Conservation (phyloP, 495 filamentous ascomycete species). For the Penicillium steckii region DNA sequence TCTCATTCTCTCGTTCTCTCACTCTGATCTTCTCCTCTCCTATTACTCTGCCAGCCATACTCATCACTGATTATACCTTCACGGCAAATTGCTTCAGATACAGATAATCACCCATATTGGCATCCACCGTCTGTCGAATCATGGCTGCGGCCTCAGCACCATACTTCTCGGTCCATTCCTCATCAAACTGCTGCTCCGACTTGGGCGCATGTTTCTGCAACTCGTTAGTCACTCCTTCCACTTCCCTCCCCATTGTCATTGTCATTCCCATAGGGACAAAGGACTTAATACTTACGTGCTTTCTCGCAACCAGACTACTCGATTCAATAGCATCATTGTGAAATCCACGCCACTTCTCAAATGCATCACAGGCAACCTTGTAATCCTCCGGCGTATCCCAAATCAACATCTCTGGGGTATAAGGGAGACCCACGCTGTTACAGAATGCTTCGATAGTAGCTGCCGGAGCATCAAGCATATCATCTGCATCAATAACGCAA, state of each 20-base stretch:
- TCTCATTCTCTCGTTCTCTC: not conserved
- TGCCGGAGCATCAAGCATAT: slow-evolving; percentile 79
- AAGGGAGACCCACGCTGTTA: slow-evolving; percentile 71
- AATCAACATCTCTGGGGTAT: slow-evolving; percentile 66
- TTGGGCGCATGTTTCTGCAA: slow-evolving; percentile 55
- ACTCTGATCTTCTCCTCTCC: slow-evolving; percentile 8
- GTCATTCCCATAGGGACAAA: not conserved
- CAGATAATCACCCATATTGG: slow-evolving; percentile 81
- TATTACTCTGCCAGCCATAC: slow-evolving; percentile 1
- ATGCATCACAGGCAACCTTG: slow-evolving; percentile 59
- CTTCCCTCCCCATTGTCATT: not conserved
- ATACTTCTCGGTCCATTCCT: slow-evolving; percentile 79
- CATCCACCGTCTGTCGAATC: slow-evolving; percentile 74
- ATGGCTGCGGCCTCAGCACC: slow-evolving; percentile 72
- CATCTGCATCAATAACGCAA: slow-evolving; percentile 93
- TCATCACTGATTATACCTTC: slow-evolving; percentile 42
- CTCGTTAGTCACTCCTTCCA: not conserved
- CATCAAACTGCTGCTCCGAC: slow-evolving; percentile 68
- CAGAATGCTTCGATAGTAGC: slow-evolving; percentile 76
- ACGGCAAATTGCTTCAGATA: slow-evolving; percentile 89
- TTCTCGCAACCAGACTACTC: slow-evolving; percentile 65
- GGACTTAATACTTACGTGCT: slow-evolving; percentile 76
- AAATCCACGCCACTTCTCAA: slow-evolving; percentile 96
- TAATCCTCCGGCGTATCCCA: slow-evolving; percentile 79
- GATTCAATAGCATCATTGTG: slow-evolving; percentile 91